phyloP scores from a whole-genome alignment of 495 filamentous ascomycete genomes.

The Cercophora sp. region DNA sequence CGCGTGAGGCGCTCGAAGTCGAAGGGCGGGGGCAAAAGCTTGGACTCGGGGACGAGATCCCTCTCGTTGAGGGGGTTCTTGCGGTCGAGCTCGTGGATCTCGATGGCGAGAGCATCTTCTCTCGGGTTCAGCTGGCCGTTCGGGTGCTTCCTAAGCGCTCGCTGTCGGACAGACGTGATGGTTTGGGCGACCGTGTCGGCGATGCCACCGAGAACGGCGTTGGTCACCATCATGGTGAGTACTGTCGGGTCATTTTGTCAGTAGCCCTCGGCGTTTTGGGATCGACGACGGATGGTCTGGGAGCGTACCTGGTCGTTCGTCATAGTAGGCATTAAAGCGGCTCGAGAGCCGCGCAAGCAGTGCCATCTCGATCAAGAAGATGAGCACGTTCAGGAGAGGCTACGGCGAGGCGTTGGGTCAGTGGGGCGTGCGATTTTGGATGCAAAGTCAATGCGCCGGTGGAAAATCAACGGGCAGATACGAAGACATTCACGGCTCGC shows the following conservation, averaged over 20 bases:
- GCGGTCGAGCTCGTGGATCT: conserved; percentile 84
- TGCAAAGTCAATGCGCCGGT: too few relatives aligned
- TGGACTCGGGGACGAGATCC: conserved; percentile 64
- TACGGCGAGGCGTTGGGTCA: conserved; percentile 41
- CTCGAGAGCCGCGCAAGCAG: conserved; percentile 73
- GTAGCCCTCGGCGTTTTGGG: too few relatives aligned
- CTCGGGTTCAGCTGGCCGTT: conserved; percentile 36
- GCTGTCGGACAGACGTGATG: conserved; percentile 75
- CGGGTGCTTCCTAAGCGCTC: conserved; percentile 56
- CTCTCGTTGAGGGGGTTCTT: conserved; percentile 66
- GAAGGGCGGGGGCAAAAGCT: conserved; percentile 70
- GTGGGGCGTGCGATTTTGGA: too few relatives aligned
- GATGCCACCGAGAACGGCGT: conserved; percentile 80
- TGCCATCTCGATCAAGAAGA: conserved; percentile 85
- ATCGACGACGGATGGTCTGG: not conserved
- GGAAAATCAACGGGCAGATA: not conserved
- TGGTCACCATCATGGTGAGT: conserved; percentile 97
- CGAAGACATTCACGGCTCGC: conserved; percentile 11
- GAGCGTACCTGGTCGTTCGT: conserved; percentile 69
- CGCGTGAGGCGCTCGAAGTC: conserved; percentile 90
- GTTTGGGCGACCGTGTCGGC: conserved; percentile 92
- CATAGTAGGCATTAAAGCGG: conserved; percentile 92
- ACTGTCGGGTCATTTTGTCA: too few relatives aligned
- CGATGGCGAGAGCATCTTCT: conserved; percentile 75
- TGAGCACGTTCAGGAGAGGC: conserved; percentile 82